A percentile compares a stretch with the other conserved stretches of the same genome.
These are phyloP conservation scores for Mollisiaceae sp. DNA, from an alignment of 2,329 filamentous ascomycete species.

Conservation along the genomic window DNA sequence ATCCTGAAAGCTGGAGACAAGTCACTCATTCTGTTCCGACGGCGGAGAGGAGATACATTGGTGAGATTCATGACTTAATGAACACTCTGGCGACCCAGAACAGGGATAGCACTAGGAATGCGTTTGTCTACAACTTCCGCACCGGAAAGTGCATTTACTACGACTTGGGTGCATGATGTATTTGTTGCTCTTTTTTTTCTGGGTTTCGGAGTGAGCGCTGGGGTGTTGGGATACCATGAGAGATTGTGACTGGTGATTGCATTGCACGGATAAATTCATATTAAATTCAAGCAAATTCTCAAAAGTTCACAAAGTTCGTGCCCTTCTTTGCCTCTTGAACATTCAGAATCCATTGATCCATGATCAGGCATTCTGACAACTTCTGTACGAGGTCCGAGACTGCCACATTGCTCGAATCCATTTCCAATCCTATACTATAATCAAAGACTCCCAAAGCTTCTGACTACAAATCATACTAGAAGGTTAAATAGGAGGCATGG, in stretches of 20 bases:
- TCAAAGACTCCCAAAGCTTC: too few species aligned
- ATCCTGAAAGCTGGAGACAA: conserved; percentile 82
- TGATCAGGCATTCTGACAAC: too few species aligned
- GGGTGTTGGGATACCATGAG: conserved; percentile 7
- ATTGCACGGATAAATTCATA: not conserved
- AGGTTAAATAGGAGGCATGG: too few species aligned
- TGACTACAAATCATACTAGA: too few species aligned
- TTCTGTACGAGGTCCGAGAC: too few species aligned
- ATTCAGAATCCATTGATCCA: too few species aligned
- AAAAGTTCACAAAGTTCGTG: not conserved
- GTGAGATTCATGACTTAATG: conserved; percentile 81
- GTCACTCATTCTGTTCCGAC: conserved; percentile 79
- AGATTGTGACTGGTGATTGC: not conserved
- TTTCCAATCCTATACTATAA: too few species aligned
- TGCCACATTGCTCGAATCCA: too few species aligned
- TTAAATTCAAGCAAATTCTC: not conserved
- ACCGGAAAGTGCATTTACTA: conserved; percentile 86
- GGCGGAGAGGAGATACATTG: conserved; percentile 80
- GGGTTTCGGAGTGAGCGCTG: not conserved
- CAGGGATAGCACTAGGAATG: conserved; percentile 67
- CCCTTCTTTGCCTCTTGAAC: not conserved
- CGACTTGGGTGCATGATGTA: conserved; percentile 60
- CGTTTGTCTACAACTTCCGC: conserved; percentile 91
- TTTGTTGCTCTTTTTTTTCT: not conserved
- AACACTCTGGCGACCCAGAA: conserved; percentile 63